These are phyloP conservation scores for Auricularia sp. DNA, from an alignment of 768 basidiomycete species.

Conservation along the genomic window DNA sequence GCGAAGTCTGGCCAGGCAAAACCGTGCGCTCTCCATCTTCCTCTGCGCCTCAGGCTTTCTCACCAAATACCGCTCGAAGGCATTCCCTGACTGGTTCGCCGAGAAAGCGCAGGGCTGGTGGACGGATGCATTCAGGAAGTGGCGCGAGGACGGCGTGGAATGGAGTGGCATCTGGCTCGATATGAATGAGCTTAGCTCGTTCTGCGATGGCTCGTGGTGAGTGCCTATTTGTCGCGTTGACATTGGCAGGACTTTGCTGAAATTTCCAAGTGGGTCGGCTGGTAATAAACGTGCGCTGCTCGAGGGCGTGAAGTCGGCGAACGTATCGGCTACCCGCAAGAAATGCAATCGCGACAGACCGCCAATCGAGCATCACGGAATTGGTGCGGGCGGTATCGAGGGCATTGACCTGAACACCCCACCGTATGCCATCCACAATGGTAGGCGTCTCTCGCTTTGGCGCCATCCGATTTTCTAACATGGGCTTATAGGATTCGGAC, in stretches of 20 bases:
- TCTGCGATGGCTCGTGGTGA: constrained; percentile 58
- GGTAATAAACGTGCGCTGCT: too few relatives aligned
- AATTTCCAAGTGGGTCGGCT: too few relatives aligned
- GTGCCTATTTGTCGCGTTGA: constrained; percentile 2
- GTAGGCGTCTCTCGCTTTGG: constrained; percentile 24
- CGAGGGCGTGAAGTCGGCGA: too few relatives aligned
- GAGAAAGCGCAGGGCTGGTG: constrained; percentile 46
- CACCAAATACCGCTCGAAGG: constrained; percentile 19
- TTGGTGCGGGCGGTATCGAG: constrained; percentile 39
- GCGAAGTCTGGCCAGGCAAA: constrained; percentile 71
- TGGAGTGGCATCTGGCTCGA: constrained; percentile 61
- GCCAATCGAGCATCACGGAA: constrained; percentile 14
- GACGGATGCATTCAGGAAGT: constrained; percentile 50
- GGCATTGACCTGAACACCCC: constrained; percentile 45
- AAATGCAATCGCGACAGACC: not conserved
- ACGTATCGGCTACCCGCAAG: too few relatives aligned
- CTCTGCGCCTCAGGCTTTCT: not conserved
- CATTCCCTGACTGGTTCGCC: constrained; percentile 55
- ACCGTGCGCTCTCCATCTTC: constrained; percentile 32
- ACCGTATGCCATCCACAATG: constrained; percentile 65
- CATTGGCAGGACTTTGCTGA: too few relatives aligned
- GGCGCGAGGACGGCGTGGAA: constrained; percentile 40
- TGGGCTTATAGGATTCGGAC: constrained; percentile 34
- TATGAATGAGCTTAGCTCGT: constrained; percentile 45
- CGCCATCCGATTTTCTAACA: not conserved